Conservation (phyloP, 352 stramenopile genomes). For the Globisporangium ultimum region DNA sequence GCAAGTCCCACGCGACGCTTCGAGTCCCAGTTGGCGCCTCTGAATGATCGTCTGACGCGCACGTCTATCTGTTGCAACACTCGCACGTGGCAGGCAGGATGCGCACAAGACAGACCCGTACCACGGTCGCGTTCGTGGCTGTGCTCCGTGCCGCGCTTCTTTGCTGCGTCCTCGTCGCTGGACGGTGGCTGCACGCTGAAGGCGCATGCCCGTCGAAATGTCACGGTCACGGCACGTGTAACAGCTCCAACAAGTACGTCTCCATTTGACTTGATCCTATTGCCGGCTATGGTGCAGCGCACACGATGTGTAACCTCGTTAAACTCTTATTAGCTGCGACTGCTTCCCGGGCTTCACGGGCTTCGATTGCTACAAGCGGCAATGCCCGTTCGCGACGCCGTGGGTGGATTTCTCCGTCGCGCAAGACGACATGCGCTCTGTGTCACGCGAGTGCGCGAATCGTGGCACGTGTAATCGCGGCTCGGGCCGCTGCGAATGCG, state of each 20-base stretch:
- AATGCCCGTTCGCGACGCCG: constrained; percentile 65
- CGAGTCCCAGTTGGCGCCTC: too few relatives aligned
- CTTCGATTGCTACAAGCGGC: constrained; percentile 80
- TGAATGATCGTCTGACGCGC: too few relatives aligned
- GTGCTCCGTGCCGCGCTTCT: too few relatives aligned
- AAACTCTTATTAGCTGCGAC: constrained; percentile 44
- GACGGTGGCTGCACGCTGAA: constrained; percentile 5
- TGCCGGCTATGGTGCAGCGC: constrained; percentile 10
- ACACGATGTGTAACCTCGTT: too few relatives aligned
- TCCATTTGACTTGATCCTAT: not conserved
- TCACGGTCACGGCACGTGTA: constrained; percentile 61
- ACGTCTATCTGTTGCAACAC: too few relatives aligned
- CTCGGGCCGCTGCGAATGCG: constrained; percentile 77
- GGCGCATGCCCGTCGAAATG: constrained; percentile 56
- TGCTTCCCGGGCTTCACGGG: constrained; percentile 86
- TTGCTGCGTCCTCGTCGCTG: constrained; percentile 1
- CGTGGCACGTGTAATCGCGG: constrained; percentile 72
- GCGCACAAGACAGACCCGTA: too few relatives aligned
- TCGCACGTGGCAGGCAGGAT: too few relatives aligned
- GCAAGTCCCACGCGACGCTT: too few relatives aligned
- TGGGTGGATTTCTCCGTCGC: constrained; percentile 55
- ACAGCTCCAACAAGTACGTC: constrained; percentile 47
- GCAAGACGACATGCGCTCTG: constrained; percentile 36
- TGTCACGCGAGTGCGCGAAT: constrained; percentile 61
- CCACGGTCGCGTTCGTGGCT: not conserved